Percentiles rank a stretch among this genome's conserved stretches.
These are phyloP conservation scores for Aspergillus carlsbadensis DNA, from an alignment of 495 filamentous ascomycete species.

Conservation along the genomic window DNA sequence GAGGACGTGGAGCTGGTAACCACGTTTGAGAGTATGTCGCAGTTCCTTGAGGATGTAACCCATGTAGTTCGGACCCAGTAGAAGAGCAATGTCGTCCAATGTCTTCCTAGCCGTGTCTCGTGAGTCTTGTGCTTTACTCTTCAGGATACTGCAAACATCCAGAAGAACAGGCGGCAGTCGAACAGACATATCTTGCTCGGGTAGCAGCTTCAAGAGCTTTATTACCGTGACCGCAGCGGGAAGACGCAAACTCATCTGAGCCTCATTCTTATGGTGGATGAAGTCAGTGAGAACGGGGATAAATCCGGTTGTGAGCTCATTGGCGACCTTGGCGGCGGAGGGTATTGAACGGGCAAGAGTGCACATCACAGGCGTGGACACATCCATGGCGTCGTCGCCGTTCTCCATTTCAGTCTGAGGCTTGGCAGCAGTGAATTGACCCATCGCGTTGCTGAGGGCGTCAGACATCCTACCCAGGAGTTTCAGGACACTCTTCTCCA, in stretches of 20 bases:
- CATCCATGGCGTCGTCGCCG: slow-evolving; percentile 31
- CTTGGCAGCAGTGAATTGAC: slow-evolving; percentile 37
- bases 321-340: slow-evolving; percentile 63
- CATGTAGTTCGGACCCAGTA: slow-evolving; percentile 80
- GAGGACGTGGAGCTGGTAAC: slow-evolving; percentile 92
- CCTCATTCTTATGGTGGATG: slow-evolving; percentile 91
- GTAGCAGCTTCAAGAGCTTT: slow-evolving; percentile 80
- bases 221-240: slow-evolving; percentile 83
- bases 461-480: slow-evolving; percentile 80
- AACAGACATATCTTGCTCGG: slow-evolving; percentile 64
- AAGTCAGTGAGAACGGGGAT: slow-evolving; percentile 74
- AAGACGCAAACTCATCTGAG: slow-evolving; percentile 85
- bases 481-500: slow-evolving; percentile 81
- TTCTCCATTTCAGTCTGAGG: slow-evolving; percentile 29
- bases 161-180: slow-evolving; percentile 80
- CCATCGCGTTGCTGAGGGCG: slow-evolving; percentile 58
- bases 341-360: slow-evolving; percentile 67
- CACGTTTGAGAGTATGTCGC: slow-evolving; percentile 71
- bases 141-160: slow-evolving; percentile 88
- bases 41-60: slow-evolving; percentile 93
- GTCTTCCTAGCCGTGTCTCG: slow-evolving; percentile 89
- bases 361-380: slow-evolving; percentile 30
- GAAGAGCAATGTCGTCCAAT: slow-evolving; percentile 71
- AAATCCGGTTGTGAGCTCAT: slow-evolving; percentile 71
- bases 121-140: slow-evolving; percentile 83